Percentiles rank a stretch among this genome's conserved stretches.
phyloP scores from a whole-genome alignment of 2,329 filamentous ascomycete species.

The Nemania abortiva region DNA sequence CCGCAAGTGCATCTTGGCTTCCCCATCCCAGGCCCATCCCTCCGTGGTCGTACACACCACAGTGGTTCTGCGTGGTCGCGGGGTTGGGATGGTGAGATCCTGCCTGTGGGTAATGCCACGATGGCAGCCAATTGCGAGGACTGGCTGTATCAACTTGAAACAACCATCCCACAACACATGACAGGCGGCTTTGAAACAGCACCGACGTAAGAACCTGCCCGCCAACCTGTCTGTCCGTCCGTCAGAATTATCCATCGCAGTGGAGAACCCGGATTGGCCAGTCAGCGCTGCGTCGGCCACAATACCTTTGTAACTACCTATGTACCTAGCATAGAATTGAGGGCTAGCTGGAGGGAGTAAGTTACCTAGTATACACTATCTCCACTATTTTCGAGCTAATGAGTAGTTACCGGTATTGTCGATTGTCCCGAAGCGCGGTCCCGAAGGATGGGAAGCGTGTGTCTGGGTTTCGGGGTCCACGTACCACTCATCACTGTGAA shows the following conservation, averaged over 20 bases:
- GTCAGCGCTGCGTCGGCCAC: conserved; percentile 3
- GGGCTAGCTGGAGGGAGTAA: conserved; percentile 9
- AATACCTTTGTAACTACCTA: conserved; percentile 1
- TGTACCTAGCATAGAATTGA: neutral
- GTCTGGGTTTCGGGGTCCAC: neutral
- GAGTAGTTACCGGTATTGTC: neutral
- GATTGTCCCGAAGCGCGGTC: neutral
- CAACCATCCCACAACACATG: conserved; percentile 38
- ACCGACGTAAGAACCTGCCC: conserved; percentile 36
- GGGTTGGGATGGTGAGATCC: conserved; percentile 35
- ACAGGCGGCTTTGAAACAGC: conserved; percentile 37
- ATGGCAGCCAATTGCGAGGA: conserved; percentile 31
- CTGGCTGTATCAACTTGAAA: conserved; percentile 37
- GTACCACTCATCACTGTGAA: neutral
- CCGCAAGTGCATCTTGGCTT: conserved; percentile 26
- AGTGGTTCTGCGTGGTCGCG: conserved; percentile 28
- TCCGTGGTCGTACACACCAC: conserved; percentile 21
- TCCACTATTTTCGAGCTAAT: too few relatives aligned
- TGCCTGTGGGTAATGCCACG: conserved; percentile 22
- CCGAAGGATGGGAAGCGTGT: neutral
- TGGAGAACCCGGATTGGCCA: conserved; percentile 21
- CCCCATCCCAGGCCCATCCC: conserved; percentile 17
- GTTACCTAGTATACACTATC: too few relatives aligned
- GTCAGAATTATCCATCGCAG: conserved; percentile 8
- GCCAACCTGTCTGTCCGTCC: neutral